Conservation (phyloP, 371 early-diverging fungal species). For the Syncephalis plumigaleata region DNA sequence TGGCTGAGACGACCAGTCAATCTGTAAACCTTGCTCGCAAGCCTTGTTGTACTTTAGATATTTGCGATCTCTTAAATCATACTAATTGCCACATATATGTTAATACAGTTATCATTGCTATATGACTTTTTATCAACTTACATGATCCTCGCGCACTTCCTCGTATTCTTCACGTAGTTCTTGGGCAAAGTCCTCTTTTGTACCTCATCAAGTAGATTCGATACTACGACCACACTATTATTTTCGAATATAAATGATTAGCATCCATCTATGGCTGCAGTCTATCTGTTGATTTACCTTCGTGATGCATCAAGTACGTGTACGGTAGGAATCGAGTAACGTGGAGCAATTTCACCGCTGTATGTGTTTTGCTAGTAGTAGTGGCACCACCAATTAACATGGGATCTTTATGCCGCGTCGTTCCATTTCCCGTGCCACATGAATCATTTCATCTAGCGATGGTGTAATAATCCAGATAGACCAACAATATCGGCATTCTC, state of each 20-base stretch:
- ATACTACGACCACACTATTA: slow-evolving; percentile 19
- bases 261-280: too few relatives aligned
- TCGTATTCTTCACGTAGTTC: slow-evolving; percentile 84
- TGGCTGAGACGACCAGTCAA: slow-evolving; percentile 41
- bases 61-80: slow-evolving; percentile 70
- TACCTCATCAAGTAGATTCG: slow-evolving; percentile 59
- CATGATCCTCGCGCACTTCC: slow-evolving; percentile 79
- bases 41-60: slow-evolving; percentile 50
- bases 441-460: slow-evolving; percentile 88
- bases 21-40: slow-evolving; percentile 31
- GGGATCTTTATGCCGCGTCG: slow-evolving; percentile 71
- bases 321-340: slow-evolving; percentile 46
- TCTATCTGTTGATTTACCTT: slow-evolving; percentile 18
- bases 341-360: slow-evolving; percentile 89
- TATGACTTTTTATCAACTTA: too few relatives aligned
- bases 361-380: slow-evolving; percentile 77
- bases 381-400: slow-evolving; percentile 88
- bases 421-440: slow-evolving; percentile 79
- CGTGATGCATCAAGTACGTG: slow-evolving; percentile 69
- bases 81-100: slow-evolving; percentile 8
- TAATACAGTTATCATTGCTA: too few relatives aligned
- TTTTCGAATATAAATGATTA: too few relatives aligned
- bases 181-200: slow-evolving; percentile 57
- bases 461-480: slow-evolving; percentile 87
- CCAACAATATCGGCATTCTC: slow-evolving; percentile 84